Conservation (phyloP, 495 filamentous ascomycete genomes). For the Friedmanniomyces endolithicus region DNA sequence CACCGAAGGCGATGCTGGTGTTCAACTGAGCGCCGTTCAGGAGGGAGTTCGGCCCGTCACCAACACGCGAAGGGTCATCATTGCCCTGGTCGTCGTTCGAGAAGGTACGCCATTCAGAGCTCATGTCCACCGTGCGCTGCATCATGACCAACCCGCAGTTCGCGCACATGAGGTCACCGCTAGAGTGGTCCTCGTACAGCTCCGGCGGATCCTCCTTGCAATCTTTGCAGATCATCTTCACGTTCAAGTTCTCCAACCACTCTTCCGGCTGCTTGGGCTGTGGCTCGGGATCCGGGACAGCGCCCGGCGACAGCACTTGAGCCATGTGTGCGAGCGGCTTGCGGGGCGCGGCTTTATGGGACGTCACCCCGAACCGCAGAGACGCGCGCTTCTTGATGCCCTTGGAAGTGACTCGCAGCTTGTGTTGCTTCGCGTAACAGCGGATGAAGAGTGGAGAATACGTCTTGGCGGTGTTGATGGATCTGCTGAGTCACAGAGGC, state of each 20-base stretch:
- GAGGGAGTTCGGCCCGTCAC: slow-evolving; percentile 75
- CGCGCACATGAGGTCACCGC: slow-evolving; percentile 82
- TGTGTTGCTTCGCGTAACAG: slow-evolving; percentile 37
- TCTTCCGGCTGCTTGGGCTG: slow-evolving; percentile 22
- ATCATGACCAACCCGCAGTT: slow-evolving; percentile 86
- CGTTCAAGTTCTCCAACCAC: slow-evolving; percentile 71
- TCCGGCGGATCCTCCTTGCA: slow-evolving; percentile 86
- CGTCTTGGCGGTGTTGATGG: slow-evolving; percentile 41
- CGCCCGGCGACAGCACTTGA: slow-evolving; percentile 32
- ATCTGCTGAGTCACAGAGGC: neutral
- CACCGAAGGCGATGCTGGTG: slow-evolving; percentile 72
- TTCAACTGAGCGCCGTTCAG: slow-evolving; percentile 86
- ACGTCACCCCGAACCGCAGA: slow-evolving; percentile 18
- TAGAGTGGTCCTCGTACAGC: slow-evolving; percentile 80
- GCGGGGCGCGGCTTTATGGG: slow-evolving; percentile 13
- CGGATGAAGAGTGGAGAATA: slow-evolving; percentile 54
- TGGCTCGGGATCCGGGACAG: slow-evolving; percentile 23
- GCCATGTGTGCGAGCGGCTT: slow-evolving; percentile 23
- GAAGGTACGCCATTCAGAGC: slow-evolving; percentile 98
- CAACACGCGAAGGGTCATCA: slow-evolving; percentile 95
- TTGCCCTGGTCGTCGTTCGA: slow-evolving; percentile 88
- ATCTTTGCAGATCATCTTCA: slow-evolving; percentile 70
- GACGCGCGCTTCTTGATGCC: slow-evolving; percentile 32
- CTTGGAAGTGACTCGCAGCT: slow-evolving; percentile 34
- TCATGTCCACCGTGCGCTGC: slow-evolving; percentile 82